Conservation (phyloP, 225 moss, liverwort and hornwort genomes). For the Neckera pumila region DNA sequence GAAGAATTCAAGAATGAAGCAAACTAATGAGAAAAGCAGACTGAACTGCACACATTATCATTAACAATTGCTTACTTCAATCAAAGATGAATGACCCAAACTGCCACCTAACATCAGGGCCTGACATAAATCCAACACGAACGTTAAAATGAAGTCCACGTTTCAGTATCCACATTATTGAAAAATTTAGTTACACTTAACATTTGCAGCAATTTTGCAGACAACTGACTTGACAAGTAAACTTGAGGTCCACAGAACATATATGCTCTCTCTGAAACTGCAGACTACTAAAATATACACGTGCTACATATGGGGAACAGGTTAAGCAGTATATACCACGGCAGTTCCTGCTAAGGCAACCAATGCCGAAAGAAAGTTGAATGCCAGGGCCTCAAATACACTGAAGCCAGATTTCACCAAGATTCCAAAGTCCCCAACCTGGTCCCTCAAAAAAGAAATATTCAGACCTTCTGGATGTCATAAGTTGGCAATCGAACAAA, state of each 20-base stretch:
- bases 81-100: conserved; percentile 56
- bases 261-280: background rate
- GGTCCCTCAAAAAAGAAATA: background rate
- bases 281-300: background rate
- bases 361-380: conserved; percentile 18
- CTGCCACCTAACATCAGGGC: conserved; percentile 59
- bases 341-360: conserved; percentile 82
- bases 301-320: background rate
- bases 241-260: background rate
- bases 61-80: conserved; percentile 39
- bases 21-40: background rate
- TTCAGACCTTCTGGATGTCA: background rate
- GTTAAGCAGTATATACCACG: conserved; percentile 27
- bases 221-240: background rate
- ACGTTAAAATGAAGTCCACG: background rate
- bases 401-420: conserved; percentile 91
- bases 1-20: background rate
- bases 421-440: conserved; percentile 94
- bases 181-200: background rate
- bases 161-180: background rate
- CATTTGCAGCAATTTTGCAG: background rate
- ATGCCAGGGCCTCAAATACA: conserved; percentile 75
- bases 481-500: background rate
- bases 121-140: conserved; percentile 14
- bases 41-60: background rate